A percentile compares a stretch with the other conserved stretches of the same genome.
phyloP scores from a whole-genome alignment of 768 basidiomycete species.

The Macrolepiota dolichaula region DNA sequence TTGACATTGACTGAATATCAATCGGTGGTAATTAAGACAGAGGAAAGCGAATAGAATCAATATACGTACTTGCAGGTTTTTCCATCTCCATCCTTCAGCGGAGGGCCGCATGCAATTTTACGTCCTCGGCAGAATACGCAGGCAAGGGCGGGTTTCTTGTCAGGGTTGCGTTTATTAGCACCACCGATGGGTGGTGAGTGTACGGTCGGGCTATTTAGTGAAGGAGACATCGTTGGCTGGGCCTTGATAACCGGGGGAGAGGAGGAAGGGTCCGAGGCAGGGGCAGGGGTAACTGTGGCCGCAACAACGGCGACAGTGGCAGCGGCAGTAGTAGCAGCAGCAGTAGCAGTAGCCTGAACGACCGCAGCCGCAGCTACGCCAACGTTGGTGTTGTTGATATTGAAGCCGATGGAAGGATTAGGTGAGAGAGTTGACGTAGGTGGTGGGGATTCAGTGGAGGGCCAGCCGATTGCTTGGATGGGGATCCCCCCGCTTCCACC shows the following conservation, averaged over 20 bases:
- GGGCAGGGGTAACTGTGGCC: background rate
- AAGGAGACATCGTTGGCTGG: slow-evolving; percentile 17
- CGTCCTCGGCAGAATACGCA: slow-evolving; percentile 65
- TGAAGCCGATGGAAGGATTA: background rate
- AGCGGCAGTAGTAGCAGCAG: background rate
- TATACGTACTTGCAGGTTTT: slow-evolving; percentile 63
- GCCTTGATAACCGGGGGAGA: background rate
- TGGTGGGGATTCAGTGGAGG: background rate
- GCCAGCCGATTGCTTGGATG: background rate
- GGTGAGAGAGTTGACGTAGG: background rate
- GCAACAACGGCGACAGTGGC: background rate
- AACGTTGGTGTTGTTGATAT: background rate
- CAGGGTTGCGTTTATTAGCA: slow-evolving; percentile 26
- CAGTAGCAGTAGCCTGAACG: background rate
- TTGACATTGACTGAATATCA: slow-evolving; percentile 58
- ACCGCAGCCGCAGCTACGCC: background rate
- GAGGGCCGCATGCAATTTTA: slow-evolving; percentile 68
- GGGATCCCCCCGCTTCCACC: background rate
- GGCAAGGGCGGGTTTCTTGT: slow-evolving; percentile 60
- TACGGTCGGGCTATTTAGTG: background rate
- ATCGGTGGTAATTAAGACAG: slow-evolving; percentile 20
- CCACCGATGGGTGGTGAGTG: slow-evolving; percentile 22
- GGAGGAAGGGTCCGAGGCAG: background rate
- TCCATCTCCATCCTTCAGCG: slow-evolving; percentile 47
- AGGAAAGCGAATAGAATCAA: slow-evolving; percentile 9